phyloP scores from a whole-genome alignment of 345 rosid genomes.

The Lepidium didymum region DNA sequence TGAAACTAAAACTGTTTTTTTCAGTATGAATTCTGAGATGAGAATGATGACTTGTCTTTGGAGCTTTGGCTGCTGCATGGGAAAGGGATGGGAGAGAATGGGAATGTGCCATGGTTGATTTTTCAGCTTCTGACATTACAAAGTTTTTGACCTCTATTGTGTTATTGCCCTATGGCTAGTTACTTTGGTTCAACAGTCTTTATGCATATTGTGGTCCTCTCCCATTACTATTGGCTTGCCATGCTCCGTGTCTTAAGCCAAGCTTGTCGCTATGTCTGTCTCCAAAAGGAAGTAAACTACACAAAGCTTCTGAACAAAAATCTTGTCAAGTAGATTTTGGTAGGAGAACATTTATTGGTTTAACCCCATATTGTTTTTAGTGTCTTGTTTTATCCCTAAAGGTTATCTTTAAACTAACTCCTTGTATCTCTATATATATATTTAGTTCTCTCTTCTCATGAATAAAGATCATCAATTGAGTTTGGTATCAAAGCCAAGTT shows the following conservation, averaged over 20 bases:
- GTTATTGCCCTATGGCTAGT: constrained; percentile 4
- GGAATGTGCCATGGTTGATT: constrained; percentile 17
- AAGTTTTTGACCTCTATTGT: constrained; percentile 1
- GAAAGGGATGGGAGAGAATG: constrained; percentile 19
- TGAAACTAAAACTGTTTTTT: not conserved
- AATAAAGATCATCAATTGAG: too few relatives aligned
- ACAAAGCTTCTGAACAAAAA: constrained; percentile 6
- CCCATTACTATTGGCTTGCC: constrained; percentile 21
- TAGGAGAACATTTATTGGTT: constrained; percentile 13
- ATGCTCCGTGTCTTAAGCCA: constrained; percentile 14
- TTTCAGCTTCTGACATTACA: constrained; percentile 6
- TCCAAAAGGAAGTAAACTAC: not conserved
- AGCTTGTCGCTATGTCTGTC: constrained; percentile 15
- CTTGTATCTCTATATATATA: too few relatives aligned
- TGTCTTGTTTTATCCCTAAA: too few relatives aligned
- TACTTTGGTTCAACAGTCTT: not conserved
- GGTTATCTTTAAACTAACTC: too few relatives aligned
- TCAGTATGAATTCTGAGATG: not conserved
- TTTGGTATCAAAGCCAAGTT: too few relatives aligned
- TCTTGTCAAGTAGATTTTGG: constrained; percentile 7
- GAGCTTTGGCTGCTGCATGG: constrained; percentile 26
- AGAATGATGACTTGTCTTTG: constrained; percentile 6
- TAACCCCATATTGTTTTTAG: not conserved
- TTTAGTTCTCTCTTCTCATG: too few relatives aligned
- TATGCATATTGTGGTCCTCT: constrained; percentile 24